Conservation (phyloP, 140 eudicot species). For the Ambrosia hybrid region DNA sequence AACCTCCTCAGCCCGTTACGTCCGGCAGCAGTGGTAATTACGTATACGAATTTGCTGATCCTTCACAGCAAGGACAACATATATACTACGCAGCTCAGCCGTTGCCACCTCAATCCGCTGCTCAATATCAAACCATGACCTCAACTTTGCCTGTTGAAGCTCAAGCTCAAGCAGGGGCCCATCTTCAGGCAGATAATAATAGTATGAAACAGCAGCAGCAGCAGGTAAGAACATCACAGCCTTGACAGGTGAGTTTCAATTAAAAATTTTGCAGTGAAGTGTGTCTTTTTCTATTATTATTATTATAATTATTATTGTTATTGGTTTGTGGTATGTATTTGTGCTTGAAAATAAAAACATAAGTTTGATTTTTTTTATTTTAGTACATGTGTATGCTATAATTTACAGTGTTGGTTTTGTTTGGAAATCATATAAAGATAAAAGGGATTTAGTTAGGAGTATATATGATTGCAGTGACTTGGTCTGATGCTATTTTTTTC, state of each 20-base stretch:
- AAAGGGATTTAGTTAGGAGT: background rate
- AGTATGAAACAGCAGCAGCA: conserved; percentile 13
- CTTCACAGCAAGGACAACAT: conserved; percentile 54
- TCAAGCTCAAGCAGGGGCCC: conserved; percentile 16
- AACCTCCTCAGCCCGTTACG: conserved; percentile 55
- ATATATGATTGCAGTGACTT: conserved; percentile 9
- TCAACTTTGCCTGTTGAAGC: conserved; percentile 35
- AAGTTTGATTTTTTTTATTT: conserved; percentile 16
- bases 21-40: conserved; percentile 48
- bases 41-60: conserved; percentile 63
- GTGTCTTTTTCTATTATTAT: conserved; percentile 16
- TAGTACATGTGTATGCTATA: conserved; percentile 11
- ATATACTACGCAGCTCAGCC: conserved; percentile 67
- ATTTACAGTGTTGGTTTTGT: too few relatives aligned
- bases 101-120: conserved; percentile 57
- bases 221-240: conserved; percentile 30
- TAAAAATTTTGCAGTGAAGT: conserved; percentile 43
- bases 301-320: conserved; percentile 3
- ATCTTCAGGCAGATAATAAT: conserved; percentile 25
- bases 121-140: conserved; percentile 49
- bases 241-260: conserved; percentile 22
- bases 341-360: conserved; percentile 28
- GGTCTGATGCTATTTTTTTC: background rate
- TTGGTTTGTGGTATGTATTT: conserved; percentile 40
- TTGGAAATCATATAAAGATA: background rate